These are phyloP conservation scores for Trichosporon coremiiforme DNA, from an alignment of 1,284 basidiomycete species.

Conservation along the genomic window DNA sequence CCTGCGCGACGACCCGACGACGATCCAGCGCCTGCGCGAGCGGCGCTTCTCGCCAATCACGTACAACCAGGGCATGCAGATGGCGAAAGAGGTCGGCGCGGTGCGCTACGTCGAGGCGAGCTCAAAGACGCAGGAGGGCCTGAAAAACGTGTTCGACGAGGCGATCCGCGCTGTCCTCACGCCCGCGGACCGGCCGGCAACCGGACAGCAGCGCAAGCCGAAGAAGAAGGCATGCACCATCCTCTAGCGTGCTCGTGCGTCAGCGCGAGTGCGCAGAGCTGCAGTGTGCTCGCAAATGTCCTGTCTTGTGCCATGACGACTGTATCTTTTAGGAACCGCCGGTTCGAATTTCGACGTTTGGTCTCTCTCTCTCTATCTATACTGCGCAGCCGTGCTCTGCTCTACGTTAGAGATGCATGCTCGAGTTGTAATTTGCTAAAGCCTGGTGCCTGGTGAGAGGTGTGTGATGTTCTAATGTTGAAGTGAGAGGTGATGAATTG, in stretches of 20 bases:
- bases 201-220: constrained; percentile 32
- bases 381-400: background rate
- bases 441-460: too few relatives aligned
- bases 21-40: constrained; percentile 89
- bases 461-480: background rate
- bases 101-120: constrained; percentile 98
- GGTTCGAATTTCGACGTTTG: background rate
- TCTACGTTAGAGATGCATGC: constrained; percentile 21
- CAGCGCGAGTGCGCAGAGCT: too few relatives aligned
- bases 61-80: constrained; percentile 47
- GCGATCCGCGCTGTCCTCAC: constrained; percentile 70
- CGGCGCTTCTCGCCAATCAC: constrained; percentile 93
- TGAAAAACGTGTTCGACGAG: constrained; percentile 87
- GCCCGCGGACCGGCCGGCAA: constrained; percentile 45
- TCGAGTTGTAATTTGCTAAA: constrained; percentile 25
- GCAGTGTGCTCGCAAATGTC: too few relatives aligned
- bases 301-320: background rate
- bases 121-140: constrained; percentile 68
- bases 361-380: background rate
- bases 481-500: background rate
- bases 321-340: constrained; percentile 7
- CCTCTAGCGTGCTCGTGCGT: constrained; percentile 34
- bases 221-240: constrained; percentile 57
- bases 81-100: constrained; percentile 85
- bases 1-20: constrained; percentile 88